Evolutionary conservation across 2,329 filamentous ascomycete species (phyloP).

Genomic region (Paecilomyces sp.): DNA sequence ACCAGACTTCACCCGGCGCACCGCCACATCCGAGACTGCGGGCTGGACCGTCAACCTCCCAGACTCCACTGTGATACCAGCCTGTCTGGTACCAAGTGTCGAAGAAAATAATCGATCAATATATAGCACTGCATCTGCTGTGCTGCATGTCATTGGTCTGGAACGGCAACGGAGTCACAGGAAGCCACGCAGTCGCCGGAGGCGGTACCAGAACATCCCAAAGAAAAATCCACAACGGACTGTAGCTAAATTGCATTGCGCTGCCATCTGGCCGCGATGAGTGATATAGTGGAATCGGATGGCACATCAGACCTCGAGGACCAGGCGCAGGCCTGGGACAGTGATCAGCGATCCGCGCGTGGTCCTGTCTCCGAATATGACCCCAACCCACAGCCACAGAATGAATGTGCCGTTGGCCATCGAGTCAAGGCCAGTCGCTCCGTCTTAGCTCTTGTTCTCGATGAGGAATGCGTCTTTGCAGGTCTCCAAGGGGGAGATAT

Average conservation of each 20-base stretch:
- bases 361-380: constrained; percentile 12
- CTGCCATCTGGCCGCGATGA: constrained; percentile 15
- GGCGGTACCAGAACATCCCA: neutral
- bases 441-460: constrained; percentile 69
- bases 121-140: neutral
- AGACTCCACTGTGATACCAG: neutral
- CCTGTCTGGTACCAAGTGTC: neutral
- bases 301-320: constrained; percentile 28
- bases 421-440: constrained; percentile 35
- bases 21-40: constrained; percentile 2
- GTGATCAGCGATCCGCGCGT: constrained; percentile 17
- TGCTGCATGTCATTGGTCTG: neutral
- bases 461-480: constrained; percentile 75
- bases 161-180: neutral
- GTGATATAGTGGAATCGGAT: constrained; percentile 27
- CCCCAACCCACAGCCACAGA: constrained; percentile 12
- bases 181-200: neutral
- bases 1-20: neutral
- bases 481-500: constrained; percentile 93
- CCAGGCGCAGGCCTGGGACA: constrained; percentile 25
- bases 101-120: neutral
- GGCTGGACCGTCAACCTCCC: neutral
- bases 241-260: neutral
- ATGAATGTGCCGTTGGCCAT: constrained; percentile 34
- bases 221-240: neutral